These are phyloP conservation scores for Astragalus glycyphyllos DNA, from an alignment of 306 rosid species.

Conservation along the genomic window DNA sequence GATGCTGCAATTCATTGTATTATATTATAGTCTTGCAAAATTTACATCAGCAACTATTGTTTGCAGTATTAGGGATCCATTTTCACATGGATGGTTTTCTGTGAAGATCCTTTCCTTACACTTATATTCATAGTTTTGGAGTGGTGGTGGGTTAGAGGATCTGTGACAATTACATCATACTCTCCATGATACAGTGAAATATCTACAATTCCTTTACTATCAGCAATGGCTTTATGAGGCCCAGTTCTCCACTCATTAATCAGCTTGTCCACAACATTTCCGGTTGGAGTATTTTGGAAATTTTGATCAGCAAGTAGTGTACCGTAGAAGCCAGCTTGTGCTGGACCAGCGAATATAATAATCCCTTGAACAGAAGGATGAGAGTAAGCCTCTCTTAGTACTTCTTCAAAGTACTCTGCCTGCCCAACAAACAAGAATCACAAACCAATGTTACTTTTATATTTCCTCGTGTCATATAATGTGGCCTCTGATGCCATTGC, in stretches of 20 bases:
- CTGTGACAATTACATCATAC: conserved; percentile 61
- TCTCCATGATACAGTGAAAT: conserved; percentile 76
- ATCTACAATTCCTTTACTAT: conserved; percentile 57
- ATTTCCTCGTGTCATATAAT: conserved; percentile 5
- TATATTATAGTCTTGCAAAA: conserved; percentile 24
- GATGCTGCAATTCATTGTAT: conserved; percentile 25
- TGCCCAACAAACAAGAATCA: conserved; percentile 39
- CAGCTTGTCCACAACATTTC: conserved; percentile 81
- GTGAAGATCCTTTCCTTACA: conserved; percentile 51
- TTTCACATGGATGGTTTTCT: conserved; percentile 47
- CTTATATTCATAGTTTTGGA: conserved; percentile 50
- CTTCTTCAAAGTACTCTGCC: conserved; percentile 70
- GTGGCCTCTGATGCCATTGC: not conserved
- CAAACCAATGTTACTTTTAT: not conserved
- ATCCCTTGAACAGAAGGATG: conserved; percentile 84
- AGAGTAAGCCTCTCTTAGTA: conserved; percentile 71
- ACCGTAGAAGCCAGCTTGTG: conserved; percentile 60
- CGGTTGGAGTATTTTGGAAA: conserved; percentile 66
- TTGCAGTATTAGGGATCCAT: conserved; percentile 44
- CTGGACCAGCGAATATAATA: conserved; percentile 76
- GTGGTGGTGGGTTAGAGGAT: conserved; percentile 52
- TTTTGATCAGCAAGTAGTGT: conserved; percentile 56
- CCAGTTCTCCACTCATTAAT: conserved; percentile 65
- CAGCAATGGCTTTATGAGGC: conserved; percentile 48
- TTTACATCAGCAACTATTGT: conserved; percentile 11